These are phyloP conservation scores for Nothophaeocryptopus gaeumannii DNA, from an alignment of 2,329 filamentous ascomycete species.

Conservation along the genomic window DNA sequence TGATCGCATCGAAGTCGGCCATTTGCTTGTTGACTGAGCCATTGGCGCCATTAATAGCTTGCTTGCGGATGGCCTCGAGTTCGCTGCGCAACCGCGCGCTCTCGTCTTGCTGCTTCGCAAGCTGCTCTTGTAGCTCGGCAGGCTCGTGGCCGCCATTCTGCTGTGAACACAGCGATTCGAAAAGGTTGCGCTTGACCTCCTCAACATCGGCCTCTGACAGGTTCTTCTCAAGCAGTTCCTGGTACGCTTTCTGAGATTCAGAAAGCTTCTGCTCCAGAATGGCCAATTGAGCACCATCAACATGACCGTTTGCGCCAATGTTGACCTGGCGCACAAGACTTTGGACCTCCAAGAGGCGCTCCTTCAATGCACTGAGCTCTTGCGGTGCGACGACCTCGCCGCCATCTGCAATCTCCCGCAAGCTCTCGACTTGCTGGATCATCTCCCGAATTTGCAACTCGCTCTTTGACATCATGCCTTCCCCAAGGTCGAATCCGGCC, in stretches of 20 bases:
- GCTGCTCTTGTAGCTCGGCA: constrained; percentile 67
- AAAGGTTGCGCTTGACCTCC: constrained; percentile 76
- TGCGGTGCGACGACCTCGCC: constrained; percentile 80
- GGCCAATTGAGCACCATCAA: constrained; percentile 55
- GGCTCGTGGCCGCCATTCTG: constrained; percentile 43
- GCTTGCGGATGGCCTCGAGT: constrained; percentile 77
- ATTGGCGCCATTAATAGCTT: constrained; percentile 58
- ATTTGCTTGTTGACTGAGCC: constrained; percentile 93
- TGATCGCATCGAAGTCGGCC: constrained; percentile 98
- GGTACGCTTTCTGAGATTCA: constrained; percentile 76
- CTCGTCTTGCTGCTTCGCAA: constrained; percentile 75
- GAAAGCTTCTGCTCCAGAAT: constrained; percentile 76
- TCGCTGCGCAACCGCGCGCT: constrained; percentile 76
- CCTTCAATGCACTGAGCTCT: constrained; percentile 72
- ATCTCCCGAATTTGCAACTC: constrained; percentile 80
- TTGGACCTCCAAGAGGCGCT: constrained; percentile 82
- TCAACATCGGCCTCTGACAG: constrained; percentile 75
- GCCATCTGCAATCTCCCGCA: constrained; percentile 71
- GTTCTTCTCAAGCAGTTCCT: constrained; percentile 75
- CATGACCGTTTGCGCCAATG: constrained; percentile 67
- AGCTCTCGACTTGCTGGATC: constrained; percentile 75
- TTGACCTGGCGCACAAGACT: constrained; percentile 91
- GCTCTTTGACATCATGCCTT: constrained; percentile 90
- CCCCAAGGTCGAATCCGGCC: constrained; percentile 93
- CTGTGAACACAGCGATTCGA: constrained; percentile 72